Base-by-base conservation (phyloP, 2,329 filamentous ascomycete genomes). In the Thielaviopsis ethacetica region DNA sequence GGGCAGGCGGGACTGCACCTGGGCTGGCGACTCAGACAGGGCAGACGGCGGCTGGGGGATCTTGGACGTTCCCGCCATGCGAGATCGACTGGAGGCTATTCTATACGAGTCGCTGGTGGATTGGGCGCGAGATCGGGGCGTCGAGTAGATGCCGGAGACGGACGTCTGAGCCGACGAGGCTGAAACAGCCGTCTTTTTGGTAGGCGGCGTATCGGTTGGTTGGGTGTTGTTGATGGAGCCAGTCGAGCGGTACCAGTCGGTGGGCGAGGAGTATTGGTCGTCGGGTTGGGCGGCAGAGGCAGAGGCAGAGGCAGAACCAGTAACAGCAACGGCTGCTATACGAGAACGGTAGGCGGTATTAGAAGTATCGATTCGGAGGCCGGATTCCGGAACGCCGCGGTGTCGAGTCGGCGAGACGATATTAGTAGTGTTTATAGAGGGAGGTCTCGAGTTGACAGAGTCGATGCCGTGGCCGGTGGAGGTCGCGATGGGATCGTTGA, bases 331-430 rank as follows among this genome's bases (percentile, higher is more conserved):
- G 22, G 19, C 34, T 5, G 44, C 27, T 52, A n/a, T 24, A 52
- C 22, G 47, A 17, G 26, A 26, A 30, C 30, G 56, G 19, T 17
- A 24, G 24, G 44, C n/a, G 5, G 17, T 19, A 22, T 52, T 52
- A 15, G 56, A 30, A 3, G 69, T 73, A 61, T 77, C 71, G 64
- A 76, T 77, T 62, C 78, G 75, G 63, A 86, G 70, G 67, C 77
- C 82, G n/a, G 86, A 84, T 66, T 91, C 87, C 51, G 86, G 88
- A 22, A 83, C 84, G 69, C 84, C 78, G 63, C 84, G 75, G 61
- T 75, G 73, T 56, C 77, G 72, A 55, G 72, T 66, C 38, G 70
- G 68, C n/a, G 61, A 62, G 55, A 64, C 66, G 12, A 26, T 19
- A 7, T 41, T 52, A 50, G 21, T 19, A 24, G 12, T 24, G 26